These are phyloP conservation scores for Gypsophila paniculata DNA, from an alignment of 179 eudicot genomes.

Conservation along the genomic window DNA sequence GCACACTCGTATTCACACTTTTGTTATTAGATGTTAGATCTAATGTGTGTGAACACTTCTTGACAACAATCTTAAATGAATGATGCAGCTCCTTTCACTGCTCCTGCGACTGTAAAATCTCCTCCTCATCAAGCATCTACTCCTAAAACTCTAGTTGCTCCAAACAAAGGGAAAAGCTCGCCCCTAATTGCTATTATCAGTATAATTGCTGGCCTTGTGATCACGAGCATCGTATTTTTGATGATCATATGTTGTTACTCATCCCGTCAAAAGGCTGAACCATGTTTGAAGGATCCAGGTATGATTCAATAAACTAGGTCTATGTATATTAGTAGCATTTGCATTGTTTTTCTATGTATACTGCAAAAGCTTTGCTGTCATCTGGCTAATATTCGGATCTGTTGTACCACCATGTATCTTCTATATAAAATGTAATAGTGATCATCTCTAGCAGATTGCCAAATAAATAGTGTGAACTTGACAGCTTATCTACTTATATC, in stretches of 20 bases:
- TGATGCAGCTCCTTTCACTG: slow-evolving; percentile 62
- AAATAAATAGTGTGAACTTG: neutral
- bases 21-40: neutral
- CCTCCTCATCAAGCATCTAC: slow-evolving; percentile 42
- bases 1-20: slow-evolving; percentile 6
- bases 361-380: too few relatives aligned
- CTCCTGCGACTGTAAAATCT: slow-evolving; percentile 42
- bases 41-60: slow-evolving; percentile 5
- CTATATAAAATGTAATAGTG: neutral
- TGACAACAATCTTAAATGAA: slow-evolving; percentile 12
- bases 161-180: slow-evolving; percentile 41
- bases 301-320: slow-evolving; percentile 20
- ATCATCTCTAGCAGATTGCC: neutral
- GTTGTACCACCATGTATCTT: neutral
- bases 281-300: slow-evolving; percentile 57
- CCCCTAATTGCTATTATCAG: slow-evolving; percentile 44
- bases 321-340: neutral
- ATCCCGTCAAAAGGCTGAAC: slow-evolving; percentile 40
- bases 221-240: slow-evolving; percentile 37
- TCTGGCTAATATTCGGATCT: neutral
- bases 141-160: slow-evolving; percentile 34
- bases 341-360: neutral
- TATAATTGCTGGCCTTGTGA: slow-evolving; percentile 49
- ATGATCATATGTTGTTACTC: slow-evolving; percentile 47
- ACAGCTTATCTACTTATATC: neutral